These are phyloP conservation scores for Fusarium brachygibbosum DNA, from an alignment of 2,329 filamentous ascomycete genomes.

Conservation along the genomic window DNA sequence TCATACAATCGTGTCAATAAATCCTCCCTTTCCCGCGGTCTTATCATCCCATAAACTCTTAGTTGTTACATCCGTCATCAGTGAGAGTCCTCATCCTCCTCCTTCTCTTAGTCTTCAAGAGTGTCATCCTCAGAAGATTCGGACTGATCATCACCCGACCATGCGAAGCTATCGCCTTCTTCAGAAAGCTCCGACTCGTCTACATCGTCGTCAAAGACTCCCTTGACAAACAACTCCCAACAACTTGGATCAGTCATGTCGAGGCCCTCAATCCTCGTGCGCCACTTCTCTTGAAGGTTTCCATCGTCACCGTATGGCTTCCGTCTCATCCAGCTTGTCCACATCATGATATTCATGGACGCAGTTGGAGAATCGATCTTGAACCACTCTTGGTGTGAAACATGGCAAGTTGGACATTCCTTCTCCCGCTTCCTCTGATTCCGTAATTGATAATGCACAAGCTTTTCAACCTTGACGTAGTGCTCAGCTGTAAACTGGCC, in stretches of 20 bases:
- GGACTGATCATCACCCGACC: constrained; percentile 21
- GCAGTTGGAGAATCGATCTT: constrained; percentile 36
- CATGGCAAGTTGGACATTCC: constrained; percentile 44
- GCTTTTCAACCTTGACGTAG: constrained; percentile 48
- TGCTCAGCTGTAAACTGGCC: constrained; percentile 30
- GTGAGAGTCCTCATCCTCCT: constrained; percentile 10
- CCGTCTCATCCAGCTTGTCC: constrained; percentile 48
- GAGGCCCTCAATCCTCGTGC: constrained; percentile 37
- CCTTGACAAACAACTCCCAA: constrained; percentile 45
- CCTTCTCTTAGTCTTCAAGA: constrained; percentile 1
- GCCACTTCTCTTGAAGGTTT: constrained; percentile 44
- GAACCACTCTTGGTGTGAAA: constrained; percentile 51
- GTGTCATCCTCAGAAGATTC: constrained; percentile 10
- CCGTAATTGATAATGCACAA: constrained; percentile 50
- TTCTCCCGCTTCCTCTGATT: constrained; percentile 47
- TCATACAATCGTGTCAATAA: constrained; percentile 10
- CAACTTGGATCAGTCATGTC: constrained; percentile 46
- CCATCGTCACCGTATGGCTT: constrained; percentile 50
- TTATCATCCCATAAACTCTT: background rate
- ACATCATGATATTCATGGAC: constrained; percentile 39
- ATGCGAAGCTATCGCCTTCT: constrained; percentile 23
- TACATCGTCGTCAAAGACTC: constrained; percentile 31
- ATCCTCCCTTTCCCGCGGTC: background rate
- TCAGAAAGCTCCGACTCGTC: constrained; percentile 33
- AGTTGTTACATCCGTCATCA: constrained; percentile 11